Evolutionary conservation across 2,329 filamentous ascomycete genomes (phyloP), one percentile per base, ranked within the genome.

Genomic region (Aspergillus pseudoglaucus): DNA sequence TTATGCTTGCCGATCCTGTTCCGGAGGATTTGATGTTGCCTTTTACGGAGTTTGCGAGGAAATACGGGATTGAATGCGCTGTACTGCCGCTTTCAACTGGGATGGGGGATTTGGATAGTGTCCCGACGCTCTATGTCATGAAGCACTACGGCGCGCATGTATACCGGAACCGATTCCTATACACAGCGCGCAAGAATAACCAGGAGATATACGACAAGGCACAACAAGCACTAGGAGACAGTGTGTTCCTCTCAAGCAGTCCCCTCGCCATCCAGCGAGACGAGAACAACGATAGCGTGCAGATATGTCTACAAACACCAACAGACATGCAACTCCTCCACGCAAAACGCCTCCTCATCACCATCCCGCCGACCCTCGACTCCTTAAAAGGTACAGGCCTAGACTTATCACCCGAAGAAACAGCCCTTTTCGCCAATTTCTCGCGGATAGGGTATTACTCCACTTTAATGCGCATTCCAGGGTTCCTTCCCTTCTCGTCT

Each of bases 21-120:
- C 74, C 75, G 0, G 63, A 68, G 25, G 75, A 77, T 38, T 60
- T 80, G 2, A 55, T 74, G 17, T 56, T 77, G 4, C 67, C 74
- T 2, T 79, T 75, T 48, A 68, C 71, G 17, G 64, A 75, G 3
- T 78, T 78, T 47, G 62, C 74, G 5, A 18, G 33, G 9, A 57
- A 63, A 32, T 78, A 79, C 56, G 35, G 35, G 18, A 18, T 38
- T 2, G 18, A 17, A 18, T 71, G 78, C 57, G 59, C 64, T n/a
- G 58, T 80, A 3, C 5, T 27, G 9, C 25, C 25, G 10, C 25
- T 4, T 57, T 66, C 15, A 66, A 75, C 44, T 76, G 75, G 2
- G 53, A 74, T 2, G 71, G 71, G 14, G 70, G 10, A 58, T 30
- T 32, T 57, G 27, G 51, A 55, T 2, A 18, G 47, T 3, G 50